Evolutionary conservation across 2,329 filamentous ascomycete species (phyloP).

Genomic region (Cordyceps farinosa): DNA sequence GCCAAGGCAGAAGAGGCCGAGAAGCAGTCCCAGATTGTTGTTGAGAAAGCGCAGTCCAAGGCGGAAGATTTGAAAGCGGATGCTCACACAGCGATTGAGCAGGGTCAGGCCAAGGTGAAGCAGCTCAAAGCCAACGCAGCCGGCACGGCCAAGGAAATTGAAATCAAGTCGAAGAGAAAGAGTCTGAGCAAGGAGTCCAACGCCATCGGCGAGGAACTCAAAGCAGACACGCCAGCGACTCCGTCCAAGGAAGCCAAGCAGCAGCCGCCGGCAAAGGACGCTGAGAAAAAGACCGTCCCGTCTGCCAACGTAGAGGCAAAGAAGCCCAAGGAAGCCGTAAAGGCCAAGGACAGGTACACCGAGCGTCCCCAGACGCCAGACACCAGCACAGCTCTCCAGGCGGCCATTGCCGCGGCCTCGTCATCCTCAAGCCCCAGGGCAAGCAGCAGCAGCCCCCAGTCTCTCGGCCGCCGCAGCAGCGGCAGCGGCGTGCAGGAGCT

Average conservation of each 20-base stretch:
- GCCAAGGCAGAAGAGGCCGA: background rate
- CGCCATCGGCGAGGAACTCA: background rate
- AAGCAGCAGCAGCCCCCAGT: background rate
- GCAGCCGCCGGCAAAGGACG: background rate
- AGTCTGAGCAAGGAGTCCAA: background rate
- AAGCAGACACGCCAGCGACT: background rate
- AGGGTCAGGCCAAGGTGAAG: background rate
- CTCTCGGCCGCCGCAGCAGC: background rate
- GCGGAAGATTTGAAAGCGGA: background rate
- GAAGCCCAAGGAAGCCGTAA: background rate
- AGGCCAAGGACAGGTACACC: background rate
- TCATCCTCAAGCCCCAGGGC: background rate
- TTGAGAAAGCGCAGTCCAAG: background rate
- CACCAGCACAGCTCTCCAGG: conserved; percentile 8
- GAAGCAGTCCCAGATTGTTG: background rate
- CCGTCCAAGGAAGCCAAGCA: background rate
- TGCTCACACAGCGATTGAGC: background rate
- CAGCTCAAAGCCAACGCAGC: background rate
- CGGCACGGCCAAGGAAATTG: background rate
- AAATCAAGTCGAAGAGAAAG: background rate
- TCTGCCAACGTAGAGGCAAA: background rate
- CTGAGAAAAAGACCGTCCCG: too few relatives aligned
- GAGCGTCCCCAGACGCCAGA: conserved; percentile 2
- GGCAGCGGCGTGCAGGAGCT: background rate
- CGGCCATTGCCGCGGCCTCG: conserved; percentile 1